Evolutionary conservation across 1,284 basidiomycete genomes (phyloP).

Genomic region (Chalciporus piperatoides): DNA sequence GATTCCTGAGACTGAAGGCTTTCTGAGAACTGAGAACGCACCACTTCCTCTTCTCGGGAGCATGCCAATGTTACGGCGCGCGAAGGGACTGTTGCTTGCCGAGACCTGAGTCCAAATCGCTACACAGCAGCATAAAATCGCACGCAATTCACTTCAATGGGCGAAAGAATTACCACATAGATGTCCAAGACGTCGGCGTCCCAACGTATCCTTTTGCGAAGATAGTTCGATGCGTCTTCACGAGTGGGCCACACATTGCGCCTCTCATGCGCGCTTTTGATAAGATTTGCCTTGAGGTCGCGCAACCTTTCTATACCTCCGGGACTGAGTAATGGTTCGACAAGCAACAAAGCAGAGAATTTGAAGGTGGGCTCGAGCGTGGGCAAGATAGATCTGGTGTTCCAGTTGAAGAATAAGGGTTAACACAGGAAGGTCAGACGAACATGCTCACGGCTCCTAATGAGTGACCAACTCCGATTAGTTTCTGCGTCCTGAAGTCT

Average conservation of each 20-base stretch:
- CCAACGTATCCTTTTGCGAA: slow-evolving; percentile 43
- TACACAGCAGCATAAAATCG: slow-evolving; percentile 18
- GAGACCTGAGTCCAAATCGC: slow-evolving; percentile 44
- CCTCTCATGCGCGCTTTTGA: slow-evolving; percentile 44
- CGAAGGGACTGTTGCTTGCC: slow-evolving; percentile 33
- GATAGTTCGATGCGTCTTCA: slow-evolving; percentile 35
- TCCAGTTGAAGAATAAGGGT: slow-evolving; percentile 13
- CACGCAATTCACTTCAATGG: not conserved
- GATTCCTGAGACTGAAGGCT: not conserved
- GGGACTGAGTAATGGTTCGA: slow-evolving; percentile 55
- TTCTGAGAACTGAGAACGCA: slow-evolving; percentile 19
- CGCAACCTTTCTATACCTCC: slow-evolving; percentile 40
- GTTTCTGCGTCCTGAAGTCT: slow-evolving; percentile 44
- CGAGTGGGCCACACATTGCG: slow-evolving; percentile 47
- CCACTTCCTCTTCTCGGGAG: slow-evolving; percentile 54
- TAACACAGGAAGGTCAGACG: slow-evolving; percentile 19
- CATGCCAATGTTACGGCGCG: slow-evolving; percentile 48
- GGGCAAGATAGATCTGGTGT: slow-evolving; percentile 47
- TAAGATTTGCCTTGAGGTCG: slow-evolving; percentile 38
- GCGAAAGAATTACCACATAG: slow-evolving; percentile 42
- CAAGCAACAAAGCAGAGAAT: slow-evolving; percentile 48
- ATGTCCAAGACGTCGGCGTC: slow-evolving; percentile 44
- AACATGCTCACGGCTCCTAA: slow-evolving; percentile 60
- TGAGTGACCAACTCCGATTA: slow-evolving; percentile 61
- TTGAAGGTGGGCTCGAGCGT: slow-evolving; percentile 38